Percentiles rank a stretch among this genome's conserved stretches.
Conservation (phyloP, 2,329 filamentous ascomycete species). For the Xylariaceae sp. region DNA sequence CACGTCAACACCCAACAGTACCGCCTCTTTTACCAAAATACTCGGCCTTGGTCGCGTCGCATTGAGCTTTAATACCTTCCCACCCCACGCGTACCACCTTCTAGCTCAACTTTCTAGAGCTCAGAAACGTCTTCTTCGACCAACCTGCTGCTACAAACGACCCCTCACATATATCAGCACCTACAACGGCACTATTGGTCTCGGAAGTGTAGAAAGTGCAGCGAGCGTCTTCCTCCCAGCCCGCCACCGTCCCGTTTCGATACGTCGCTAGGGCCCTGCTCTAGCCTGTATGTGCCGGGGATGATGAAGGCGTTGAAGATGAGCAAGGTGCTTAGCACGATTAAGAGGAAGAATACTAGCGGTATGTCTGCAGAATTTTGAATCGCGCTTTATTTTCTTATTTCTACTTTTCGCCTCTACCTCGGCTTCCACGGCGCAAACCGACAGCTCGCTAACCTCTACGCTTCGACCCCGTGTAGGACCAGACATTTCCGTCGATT, state of each 20-base stretch:
- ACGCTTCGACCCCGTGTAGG: slow-evolving; percentile 18
- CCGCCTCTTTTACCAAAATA: not conserved
- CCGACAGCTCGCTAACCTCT: slow-evolving; percentile 13
- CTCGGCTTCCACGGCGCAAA: slow-evolving; percentile 1
- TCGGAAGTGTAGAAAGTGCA: not conserved
- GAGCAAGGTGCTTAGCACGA: slow-evolving; percentile 62
- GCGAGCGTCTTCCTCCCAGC: not conserved
- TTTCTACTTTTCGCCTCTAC: slow-evolving; percentile 7
- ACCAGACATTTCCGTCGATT: slow-evolving; percentile 35
- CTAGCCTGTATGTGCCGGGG: slow-evolving; percentile 12
- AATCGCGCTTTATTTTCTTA: slow-evolving; percentile 1
- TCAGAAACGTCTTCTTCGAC: slow-evolving; percentile 17
- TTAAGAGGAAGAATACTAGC: slow-evolving; percentile 55
- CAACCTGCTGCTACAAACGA: not conserved
- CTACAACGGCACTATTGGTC: not conserved
- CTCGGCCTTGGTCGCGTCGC: slow-evolving; percentile 5
- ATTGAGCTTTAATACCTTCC: not conserved
- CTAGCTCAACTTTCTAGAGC: too few species aligned
- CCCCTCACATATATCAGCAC: not conserved
- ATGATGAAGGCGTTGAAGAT: slow-evolving; percentile 58
- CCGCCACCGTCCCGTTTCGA: slow-evolving; percentile 1
- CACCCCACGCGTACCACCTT: not conserved
- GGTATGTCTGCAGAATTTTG: slow-evolving; percentile 25
- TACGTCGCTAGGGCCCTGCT: not conserved
- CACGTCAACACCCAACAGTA: not conserved